phyloP scores from a whole-genome alignment of 164 flowering plant genomes.

The Buxus sempervirens region DNA sequence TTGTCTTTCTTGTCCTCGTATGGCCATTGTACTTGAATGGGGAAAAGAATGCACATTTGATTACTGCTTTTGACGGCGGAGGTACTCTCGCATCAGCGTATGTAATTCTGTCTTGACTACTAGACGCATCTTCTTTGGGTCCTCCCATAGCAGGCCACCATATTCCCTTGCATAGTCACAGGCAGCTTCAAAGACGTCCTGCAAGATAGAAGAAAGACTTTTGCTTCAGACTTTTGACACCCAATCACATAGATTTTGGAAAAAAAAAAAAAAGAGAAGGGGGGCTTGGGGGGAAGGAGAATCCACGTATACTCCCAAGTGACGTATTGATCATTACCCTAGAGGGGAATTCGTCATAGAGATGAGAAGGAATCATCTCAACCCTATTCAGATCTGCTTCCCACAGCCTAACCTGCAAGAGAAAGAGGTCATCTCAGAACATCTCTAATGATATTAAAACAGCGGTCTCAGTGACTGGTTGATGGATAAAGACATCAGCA shows the following conservation, averaged over 20 bases:
- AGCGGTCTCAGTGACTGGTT: background rate
- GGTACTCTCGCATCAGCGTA: constrained; percentile 55
- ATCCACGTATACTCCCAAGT: background rate
- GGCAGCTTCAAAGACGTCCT: constrained; percentile 82
- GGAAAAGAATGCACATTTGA: background rate
- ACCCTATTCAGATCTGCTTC: constrained; percentile 77
- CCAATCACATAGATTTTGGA: too few relatives aligned
- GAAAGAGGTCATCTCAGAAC: constrained; percentile 4
- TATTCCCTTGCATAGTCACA: constrained; percentile 77
- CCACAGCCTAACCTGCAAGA: constrained; percentile 79
- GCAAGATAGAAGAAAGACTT: constrained; percentile 1
- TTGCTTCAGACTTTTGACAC: too few relatives aligned
- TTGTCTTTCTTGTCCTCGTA: too few relatives aligned
- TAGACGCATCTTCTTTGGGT: constrained; percentile 64
- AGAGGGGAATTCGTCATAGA: constrained; percentile 78
- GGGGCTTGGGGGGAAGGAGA: background rate
- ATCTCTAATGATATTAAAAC: background rate
- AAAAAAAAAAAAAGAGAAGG: too few relatives aligned
- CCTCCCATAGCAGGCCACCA: constrained; percentile 69
- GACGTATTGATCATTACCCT: constrained; percentile 32
- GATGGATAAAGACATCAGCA: background rate
- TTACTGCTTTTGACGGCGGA: constrained; percentile 52
- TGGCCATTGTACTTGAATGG: too few relatives aligned
- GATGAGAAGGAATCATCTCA: constrained; percentile 55
- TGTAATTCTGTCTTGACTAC: constrained; percentile 68